Percentiles rank a stretch among this genome's conserved stretches.
These are phyloP conservation scores for Rhododendron henanense DNA, from an alignment of 148 eudicot genomes.

Conservation along the genomic window DNA sequence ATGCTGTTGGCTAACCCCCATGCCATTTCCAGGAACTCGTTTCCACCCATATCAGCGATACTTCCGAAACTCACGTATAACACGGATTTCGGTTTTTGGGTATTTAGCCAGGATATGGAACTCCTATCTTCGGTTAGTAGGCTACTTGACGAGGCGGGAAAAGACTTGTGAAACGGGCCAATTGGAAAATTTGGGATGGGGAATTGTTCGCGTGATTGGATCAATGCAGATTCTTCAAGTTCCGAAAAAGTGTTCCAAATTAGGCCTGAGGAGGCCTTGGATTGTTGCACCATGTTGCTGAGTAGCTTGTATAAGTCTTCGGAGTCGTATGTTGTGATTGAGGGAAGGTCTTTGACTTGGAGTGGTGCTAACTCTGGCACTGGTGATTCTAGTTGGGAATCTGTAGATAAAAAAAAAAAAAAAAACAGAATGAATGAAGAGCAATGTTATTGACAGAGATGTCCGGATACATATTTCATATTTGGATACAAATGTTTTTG, in stretches of 20 bases:
- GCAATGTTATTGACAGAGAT: neutral
- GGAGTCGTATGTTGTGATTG: neutral
- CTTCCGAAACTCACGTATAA: conserved; percentile 51
- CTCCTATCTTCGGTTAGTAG: conserved; percentile 23
- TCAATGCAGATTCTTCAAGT: conserved; percentile 1
- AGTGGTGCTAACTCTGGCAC: conserved; percentile 6
- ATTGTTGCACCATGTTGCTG: neutral
- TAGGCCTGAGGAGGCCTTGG: neutral
- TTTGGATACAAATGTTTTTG: no score
- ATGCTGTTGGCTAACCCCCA: conserved; percentile 37
- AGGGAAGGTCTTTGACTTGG: neutral
- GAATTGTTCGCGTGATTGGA: neutral
- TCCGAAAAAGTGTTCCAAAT: neutral
- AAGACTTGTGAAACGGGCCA: conserved; percentile 33
- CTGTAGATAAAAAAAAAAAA: neutral
- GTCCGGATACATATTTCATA: no score
- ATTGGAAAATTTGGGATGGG: conserved; percentile 26
- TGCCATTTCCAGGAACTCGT: conserved; percentile 33
- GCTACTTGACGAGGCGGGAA: conserved; percentile 15
- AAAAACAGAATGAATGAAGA: neutral
- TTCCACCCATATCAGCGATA: conserved; percentile 16
- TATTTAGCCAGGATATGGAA: conserved; percentile 40
- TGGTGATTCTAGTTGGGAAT: neutral
- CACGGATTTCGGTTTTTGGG: conserved; percentile 32
- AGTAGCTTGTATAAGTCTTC: neutral